A percentile compares a stretch with the other conserved stretches of the same genome.
Conservation (phyloP, 2,329 filamentous ascomycete genomes). For the Pseudogymnoascus sp. region DNA sequence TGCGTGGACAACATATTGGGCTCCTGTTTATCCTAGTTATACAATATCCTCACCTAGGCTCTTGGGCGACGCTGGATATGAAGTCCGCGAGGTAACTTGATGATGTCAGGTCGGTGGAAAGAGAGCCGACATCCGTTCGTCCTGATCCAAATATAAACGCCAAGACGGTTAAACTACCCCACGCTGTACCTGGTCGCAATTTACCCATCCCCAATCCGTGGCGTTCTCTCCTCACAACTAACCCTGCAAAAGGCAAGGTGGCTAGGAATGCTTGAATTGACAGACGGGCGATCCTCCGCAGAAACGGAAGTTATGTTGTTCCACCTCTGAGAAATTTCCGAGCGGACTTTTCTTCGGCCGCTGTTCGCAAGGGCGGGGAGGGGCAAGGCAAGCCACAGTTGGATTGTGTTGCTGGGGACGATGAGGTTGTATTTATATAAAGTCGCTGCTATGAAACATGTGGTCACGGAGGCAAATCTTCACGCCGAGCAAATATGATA, state of each 20-base stretch:
- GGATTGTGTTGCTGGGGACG: neutral
- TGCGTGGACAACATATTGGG: too few species aligned
- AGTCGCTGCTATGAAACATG: neutral
- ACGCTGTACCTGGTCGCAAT: neutral
- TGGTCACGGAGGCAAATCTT: neutral
- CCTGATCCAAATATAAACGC: neutral
- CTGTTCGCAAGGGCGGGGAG: neutral
- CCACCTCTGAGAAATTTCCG: neutral
- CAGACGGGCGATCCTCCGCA: neutral
- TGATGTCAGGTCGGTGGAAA: neutral
- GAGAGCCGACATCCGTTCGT: neutral
- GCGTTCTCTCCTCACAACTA: neutral
- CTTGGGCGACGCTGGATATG: neutral
- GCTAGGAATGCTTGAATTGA: neutral
- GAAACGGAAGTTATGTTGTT: constrained; percentile 5
- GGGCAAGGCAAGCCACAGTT: neutral
- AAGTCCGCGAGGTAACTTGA: neutral
- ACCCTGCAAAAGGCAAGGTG: neutral
- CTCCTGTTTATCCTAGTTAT: too few species aligned
- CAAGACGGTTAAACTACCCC: constrained; percentile 1
- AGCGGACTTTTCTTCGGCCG: neutral
- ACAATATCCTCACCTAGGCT: too few species aligned
- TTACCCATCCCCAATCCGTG: neutral
- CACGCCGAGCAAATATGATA: neutral
- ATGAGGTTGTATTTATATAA: neutral